These are phyloP conservation scores for Kwoniella dejecticola DNA, from an alignment of 768 basidiomycete species.

Conservation along the genomic window DNA sequence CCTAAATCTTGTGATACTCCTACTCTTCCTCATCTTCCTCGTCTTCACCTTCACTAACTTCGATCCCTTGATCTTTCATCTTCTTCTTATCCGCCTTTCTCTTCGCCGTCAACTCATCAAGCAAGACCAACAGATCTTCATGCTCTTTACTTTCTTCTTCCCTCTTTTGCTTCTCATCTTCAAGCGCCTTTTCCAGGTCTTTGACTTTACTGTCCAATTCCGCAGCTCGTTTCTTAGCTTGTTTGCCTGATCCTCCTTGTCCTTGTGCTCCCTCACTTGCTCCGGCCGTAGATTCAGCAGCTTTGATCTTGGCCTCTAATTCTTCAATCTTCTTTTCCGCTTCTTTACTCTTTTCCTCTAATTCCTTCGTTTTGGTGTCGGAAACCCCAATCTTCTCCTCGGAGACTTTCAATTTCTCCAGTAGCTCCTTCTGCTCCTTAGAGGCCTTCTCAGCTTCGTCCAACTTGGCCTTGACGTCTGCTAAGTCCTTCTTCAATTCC, in stretches of 20 bases:
- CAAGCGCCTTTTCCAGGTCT: constrained; percentile 57
- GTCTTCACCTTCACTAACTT: constrained; percentile 85
- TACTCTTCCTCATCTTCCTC: constrained; percentile 66
- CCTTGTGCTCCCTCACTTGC: neutral
- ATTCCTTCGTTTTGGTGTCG: constrained; percentile 25
- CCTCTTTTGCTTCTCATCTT: constrained; percentile 65
- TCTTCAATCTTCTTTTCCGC: constrained; percentile 33
- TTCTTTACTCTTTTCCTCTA: constrained; percentile 5
- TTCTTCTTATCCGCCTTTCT: constrained; percentile 77
- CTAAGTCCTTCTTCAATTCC: constrained; percentile 23
- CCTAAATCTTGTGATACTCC: too few relatives aligned
- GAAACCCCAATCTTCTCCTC: neutral
- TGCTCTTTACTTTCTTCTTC: constrained; percentile 93
- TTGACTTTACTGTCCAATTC: constrained; percentile 27
- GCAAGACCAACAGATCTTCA: constrained; percentile 86
- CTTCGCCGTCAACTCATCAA: constrained; percentile 89
- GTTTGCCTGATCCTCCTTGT: constrained; percentile 12
- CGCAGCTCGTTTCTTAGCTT: constrained; percentile 23
- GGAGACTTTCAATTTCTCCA: constrained; percentile 14
- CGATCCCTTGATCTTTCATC: constrained; percentile 72
- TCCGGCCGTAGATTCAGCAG: neutral
- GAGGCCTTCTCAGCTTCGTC: constrained; percentile 21
- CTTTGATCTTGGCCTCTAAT: constrained; percentile 25
- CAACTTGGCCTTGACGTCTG: neutral
- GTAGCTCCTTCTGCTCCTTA: constrained; percentile 16